A percentile compares a stretch with the other conserved stretches of the same genome.
phyloP scores from a whole-genome alignment of 1,139 yeast species.

The Geotrichum candidum region DNA sequence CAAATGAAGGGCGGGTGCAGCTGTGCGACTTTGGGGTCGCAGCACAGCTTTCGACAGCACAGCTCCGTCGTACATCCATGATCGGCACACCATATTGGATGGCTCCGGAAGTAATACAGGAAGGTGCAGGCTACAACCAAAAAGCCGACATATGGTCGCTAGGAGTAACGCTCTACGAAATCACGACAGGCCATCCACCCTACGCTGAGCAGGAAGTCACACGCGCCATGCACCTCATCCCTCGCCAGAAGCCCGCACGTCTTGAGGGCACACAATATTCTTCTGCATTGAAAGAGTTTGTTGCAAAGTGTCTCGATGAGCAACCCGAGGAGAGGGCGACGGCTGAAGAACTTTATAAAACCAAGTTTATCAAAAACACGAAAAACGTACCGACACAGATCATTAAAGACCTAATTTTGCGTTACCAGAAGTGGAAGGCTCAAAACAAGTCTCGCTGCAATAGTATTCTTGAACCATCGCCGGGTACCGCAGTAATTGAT shows the following conservation, averaged over 20 bases:
- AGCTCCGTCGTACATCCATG: slow-evolving; percentile 81
- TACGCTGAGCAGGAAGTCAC: slow-evolving; percentile 92
- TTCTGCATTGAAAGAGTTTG: slow-evolving; percentile 69
- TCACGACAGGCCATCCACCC: slow-evolving; percentile 97
- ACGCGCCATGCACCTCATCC: slow-evolving; percentile 90
- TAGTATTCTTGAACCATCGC: slow-evolving; percentile 19
- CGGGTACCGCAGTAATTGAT: slow-evolving; percentile 24
- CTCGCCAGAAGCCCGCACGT: slow-evolving; percentile 90
- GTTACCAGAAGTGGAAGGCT: slow-evolving; percentile 66
- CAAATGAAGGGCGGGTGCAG: slow-evolving; percentile 84
- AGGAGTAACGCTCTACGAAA: slow-evolving; percentile 90
- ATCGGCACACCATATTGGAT: slow-evolving; percentile 99
- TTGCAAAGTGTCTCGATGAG: slow-evolving; percentile 89
- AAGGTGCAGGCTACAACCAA: slow-evolving; percentile 78
- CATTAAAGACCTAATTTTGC: slow-evolving; percentile 69
- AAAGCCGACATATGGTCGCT: slow-evolving; percentile 92
- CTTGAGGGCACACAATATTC: slow-evolving; percentile 86
- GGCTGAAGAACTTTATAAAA: slow-evolving; percentile 77
- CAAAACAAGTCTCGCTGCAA: slow-evolving; percentile 32
- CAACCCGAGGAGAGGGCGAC: slow-evolving; percentile 81
- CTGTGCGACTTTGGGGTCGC: slow-evolving; percentile 98
- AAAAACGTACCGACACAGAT: slow-evolving; percentile 53
- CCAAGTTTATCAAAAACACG: slow-evolving; percentile 62
- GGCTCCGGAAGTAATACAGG: slow-evolving; percentile 98
- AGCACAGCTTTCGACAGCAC: slow-evolving; percentile 77